Conservation (phyloP, 345 rosid genomes). For the Eutrema yunnanense region DNA sequence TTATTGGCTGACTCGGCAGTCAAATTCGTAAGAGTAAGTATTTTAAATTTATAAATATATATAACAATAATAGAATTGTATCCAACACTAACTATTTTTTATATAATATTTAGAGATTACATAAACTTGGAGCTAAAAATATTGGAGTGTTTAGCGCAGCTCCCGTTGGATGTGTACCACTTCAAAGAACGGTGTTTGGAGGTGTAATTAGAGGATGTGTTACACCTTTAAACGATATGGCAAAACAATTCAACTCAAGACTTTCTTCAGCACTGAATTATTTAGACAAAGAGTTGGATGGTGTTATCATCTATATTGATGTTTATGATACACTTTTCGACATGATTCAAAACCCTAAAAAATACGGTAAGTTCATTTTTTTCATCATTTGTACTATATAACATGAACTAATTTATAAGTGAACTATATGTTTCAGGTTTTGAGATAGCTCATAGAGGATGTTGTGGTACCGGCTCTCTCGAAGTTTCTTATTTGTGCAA, state of each 20-base stretch:
- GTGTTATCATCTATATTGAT: neutral
- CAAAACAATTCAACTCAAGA: conserved; percentile 1
- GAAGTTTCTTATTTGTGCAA: conserved; percentile 44
- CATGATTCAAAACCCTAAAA: conserved; percentile 32
- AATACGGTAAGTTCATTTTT: conserved; percentile 21
- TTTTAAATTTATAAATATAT: neutral
- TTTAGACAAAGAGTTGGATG: conserved; percentile 1
- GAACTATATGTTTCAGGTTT: conserved; percentile 26
- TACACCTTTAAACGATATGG: neutral
- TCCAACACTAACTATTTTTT: neutral
- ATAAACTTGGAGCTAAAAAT: conserved; percentile 14
- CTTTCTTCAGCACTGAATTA: neutral
- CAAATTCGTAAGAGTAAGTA: conserved; percentile 33
- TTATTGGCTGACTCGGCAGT: conserved; percentile 33
- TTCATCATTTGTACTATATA: neutral
- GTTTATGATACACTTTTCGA: conserved; percentile 35
- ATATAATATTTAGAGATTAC: conserved; percentile 7
- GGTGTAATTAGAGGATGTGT: neutral
- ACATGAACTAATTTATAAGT: neutral
- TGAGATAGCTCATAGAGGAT: conserved; percentile 34
- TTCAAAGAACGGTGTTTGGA: conserved; percentile 3
- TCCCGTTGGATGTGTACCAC: conserved; percentile 3
- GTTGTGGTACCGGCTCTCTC: conserved; percentile 46
- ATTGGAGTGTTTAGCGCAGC: conserved; percentile 5
- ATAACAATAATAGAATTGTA: neutral